Conservation (phyloP, 164 flowering plant species). For the Magnolia changhungtana region DNA sequence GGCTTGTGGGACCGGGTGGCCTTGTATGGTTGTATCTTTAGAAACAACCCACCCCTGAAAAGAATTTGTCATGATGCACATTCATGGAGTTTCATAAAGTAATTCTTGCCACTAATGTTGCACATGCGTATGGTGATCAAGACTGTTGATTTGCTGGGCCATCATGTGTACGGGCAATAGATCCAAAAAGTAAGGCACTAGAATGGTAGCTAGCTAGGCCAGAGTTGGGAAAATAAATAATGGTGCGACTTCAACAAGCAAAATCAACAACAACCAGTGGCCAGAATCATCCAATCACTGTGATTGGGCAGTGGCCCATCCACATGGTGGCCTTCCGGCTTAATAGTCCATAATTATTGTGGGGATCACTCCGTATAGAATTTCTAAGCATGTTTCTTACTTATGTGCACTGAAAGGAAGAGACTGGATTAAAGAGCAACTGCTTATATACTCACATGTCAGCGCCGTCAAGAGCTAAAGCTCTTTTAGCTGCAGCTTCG, state of each 20-base stretch:
- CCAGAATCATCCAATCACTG: background rate
- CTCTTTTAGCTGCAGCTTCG: constrained; percentile 90
- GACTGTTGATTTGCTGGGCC: background rate
- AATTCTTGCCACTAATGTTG: background rate
- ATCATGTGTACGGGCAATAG: background rate
- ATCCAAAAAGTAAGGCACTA: background rate
- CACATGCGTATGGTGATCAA: background rate
- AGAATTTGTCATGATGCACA: background rate
- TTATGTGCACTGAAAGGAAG: background rate
- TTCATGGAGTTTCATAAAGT: background rate
- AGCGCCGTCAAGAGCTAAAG: constrained; percentile 80
- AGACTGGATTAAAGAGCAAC: background rate
- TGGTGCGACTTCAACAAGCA: background rate
- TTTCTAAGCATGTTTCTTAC: too few relatives aligned
- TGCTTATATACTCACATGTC: constrained; percentile 66
- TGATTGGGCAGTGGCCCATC: background rate
- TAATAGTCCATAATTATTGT: background rate
- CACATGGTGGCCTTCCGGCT: background rate
- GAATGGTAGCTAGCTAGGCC: background rate
- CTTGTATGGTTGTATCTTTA: constrained; percentile 77
- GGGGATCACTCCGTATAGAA: background rate
- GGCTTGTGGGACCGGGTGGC: constrained; percentile 17
- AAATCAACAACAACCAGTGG: background rate
- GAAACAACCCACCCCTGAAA: constrained; percentile 81
- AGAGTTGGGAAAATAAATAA: background rate